These are phyloP conservation scores for Beauveria varroae DNA, from an alignment of 2,329 filamentous ascomycete genomes.

Conservation along the genomic window DNA sequence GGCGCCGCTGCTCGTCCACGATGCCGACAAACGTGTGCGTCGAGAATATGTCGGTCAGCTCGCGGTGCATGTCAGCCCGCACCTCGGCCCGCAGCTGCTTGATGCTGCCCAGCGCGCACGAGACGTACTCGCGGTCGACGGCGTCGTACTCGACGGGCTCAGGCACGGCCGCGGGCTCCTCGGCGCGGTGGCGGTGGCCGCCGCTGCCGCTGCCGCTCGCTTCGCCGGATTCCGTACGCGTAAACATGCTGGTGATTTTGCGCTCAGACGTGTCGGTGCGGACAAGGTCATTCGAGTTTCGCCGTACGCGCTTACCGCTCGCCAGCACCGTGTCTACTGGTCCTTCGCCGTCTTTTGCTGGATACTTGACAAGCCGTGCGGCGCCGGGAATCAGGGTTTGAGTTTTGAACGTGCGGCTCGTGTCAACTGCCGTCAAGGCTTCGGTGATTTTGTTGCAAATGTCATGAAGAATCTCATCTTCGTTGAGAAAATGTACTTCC, in stretches of 20 bases:
- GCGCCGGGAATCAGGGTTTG: conserved; percentile 79
- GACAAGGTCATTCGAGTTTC: conserved; percentile 66
- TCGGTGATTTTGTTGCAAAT: conserved; percentile 75
- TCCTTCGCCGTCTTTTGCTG: conserved; percentile 20
- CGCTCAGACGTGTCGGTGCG: conserved; percentile 81
- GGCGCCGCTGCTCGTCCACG: conserved; percentile 76
- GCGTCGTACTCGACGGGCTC: conserved; percentile 63
- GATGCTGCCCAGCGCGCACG: conserved; percentile 73
- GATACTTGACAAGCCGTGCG: conserved; percentile 29
- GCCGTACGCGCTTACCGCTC: conserved; percentile 30
- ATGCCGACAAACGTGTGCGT: conserved; percentile 90
- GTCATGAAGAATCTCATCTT: conserved; percentile 87
- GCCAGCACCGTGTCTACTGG: conserved; percentile 25
- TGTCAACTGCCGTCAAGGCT: conserved; percentile 79
- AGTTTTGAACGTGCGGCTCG: conserved; percentile 87
- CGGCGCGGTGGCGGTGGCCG: conserved; percentile 12
- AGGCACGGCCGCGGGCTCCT: conserved; percentile 28
- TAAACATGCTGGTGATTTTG: conserved; percentile 94
- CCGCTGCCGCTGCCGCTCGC: conserved; percentile 14
- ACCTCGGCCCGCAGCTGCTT: conserved; percentile 78
- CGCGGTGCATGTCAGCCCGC: conserved; percentile 72
- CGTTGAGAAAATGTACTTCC: conserved; percentile 94
- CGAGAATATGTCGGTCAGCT: conserved; percentile 79
- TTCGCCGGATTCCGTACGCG: conserved; percentile 37
- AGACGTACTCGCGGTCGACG: conserved; percentile 59